Evolutionary conservation across 2,329 filamentous ascomycete species (phyloP).

Genomic region (Cladosporium halotolerans): DNA sequence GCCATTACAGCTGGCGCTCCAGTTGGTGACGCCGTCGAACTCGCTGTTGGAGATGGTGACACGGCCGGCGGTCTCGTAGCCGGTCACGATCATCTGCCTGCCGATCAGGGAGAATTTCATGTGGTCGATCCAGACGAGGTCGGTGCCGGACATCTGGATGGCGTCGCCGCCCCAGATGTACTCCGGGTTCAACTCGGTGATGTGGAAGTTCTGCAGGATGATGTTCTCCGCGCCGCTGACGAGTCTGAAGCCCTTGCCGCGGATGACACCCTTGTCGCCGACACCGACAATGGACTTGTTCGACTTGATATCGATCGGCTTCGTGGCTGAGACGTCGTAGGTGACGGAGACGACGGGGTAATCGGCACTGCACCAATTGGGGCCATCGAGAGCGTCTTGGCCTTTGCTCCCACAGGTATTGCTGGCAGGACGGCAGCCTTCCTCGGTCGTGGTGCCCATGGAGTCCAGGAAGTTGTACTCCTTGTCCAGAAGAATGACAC

Average conservation of each 20-base stretch:
- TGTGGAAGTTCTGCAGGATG: conserved; percentile 44
- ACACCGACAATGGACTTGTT: conserved; percentile 39
- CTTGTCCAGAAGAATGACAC: conserved; percentile 54
- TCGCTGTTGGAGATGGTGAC: conserved; percentile 57
- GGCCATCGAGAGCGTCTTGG: conserved; percentile 54
- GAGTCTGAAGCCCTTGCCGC: conserved; percentile 38
- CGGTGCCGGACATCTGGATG: conserved; percentile 31
- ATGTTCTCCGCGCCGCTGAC: conserved; percentile 44
- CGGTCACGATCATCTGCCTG: conserved; percentile 56
- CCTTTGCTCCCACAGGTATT: conserved; percentile 47
- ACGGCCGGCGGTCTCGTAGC: conserved; percentile 46
- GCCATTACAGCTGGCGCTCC: conserved; percentile 52
- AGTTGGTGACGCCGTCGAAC: conserved; percentile 50
- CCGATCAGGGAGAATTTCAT: conserved; percentile 46
- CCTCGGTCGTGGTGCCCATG: conserved; percentile 31
- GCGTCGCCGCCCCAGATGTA: conserved; percentile 37
- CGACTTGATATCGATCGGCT: conserved; percentile 34
- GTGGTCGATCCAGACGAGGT: conserved; percentile 34
- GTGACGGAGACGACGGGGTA: conserved; percentile 24
- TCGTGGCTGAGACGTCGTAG: conserved; percentile 52
- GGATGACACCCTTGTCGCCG: conserved; percentile 35
- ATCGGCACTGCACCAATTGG: conserved; percentile 48
- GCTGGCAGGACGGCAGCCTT: conserved; percentile 51
- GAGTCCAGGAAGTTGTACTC: conserved; percentile 48
- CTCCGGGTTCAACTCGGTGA: conserved; percentile 34